Conservation (phyloP, 352 stramenopile genomes). For the Phytophthora uliginosa region DNA sequence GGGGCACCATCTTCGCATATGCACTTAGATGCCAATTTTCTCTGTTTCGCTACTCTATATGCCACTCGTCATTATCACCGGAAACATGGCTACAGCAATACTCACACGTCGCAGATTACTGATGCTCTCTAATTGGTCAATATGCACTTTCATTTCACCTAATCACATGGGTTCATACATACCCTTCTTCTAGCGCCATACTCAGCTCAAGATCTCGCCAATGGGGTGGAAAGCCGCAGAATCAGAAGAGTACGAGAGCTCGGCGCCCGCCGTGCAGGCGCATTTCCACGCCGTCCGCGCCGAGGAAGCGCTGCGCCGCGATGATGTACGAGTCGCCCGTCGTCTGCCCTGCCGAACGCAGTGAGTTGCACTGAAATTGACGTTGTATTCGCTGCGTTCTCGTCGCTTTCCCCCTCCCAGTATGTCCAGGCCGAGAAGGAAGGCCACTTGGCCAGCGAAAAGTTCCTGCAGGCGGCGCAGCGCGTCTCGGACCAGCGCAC, state of each 20-base stretch:
- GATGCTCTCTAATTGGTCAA: background rate
- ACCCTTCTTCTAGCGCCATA: constrained; percentile 8
- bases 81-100: too few species aligned
- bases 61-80: too few species aligned
- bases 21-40: too few species aligned
- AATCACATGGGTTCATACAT: background rate
- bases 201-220: constrained; percentile 26
- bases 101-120: constrained; percentile 26
- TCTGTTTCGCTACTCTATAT: too few species aligned
- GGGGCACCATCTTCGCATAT: too few species aligned
- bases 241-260: constrained; percentile 79
- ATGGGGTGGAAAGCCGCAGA: constrained; percentile 74
- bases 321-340: constrained; percentile 56
- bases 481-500: constrained; percentile 71
- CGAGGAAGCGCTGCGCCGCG: constrained; percentile 65
- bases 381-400: background rate
- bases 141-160: background rate
- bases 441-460: constrained; percentile 71
- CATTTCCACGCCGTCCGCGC: constrained; percentile 82
- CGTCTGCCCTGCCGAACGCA: constrained; percentile 4
- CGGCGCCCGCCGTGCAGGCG: constrained; percentile 79
- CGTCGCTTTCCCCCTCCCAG: constrained; percentile 25
- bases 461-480: constrained; percentile 73
- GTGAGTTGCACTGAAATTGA: constrained; percentile 2
- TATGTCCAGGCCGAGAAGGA: constrained; percentile 72